Evolutionary conservation across 371 early-diverging fungal species (phyloP).

Genomic region (Apophysomyces sp.): DNA sequence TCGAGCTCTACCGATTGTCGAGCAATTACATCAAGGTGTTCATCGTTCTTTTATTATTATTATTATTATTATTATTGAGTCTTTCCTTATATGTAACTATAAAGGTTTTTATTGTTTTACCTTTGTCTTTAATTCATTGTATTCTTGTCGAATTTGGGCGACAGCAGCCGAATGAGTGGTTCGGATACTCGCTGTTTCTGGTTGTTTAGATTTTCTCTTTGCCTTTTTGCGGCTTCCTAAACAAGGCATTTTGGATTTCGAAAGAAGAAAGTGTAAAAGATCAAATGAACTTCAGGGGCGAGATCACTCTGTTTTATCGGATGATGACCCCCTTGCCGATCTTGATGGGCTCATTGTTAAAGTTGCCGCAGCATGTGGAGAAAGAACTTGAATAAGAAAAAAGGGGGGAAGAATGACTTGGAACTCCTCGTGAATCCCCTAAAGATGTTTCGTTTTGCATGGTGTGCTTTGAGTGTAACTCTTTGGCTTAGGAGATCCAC

Average conservation of each 20-base stretch:
- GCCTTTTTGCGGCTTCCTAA: constrained; percentile 21
- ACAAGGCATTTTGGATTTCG: constrained; percentile 15
- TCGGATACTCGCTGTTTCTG: neutral
- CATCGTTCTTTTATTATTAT: constrained; percentile 27
- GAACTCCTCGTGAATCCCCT: neutral
- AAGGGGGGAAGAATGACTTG: neutral
- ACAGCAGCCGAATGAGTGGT: constrained; percentile 6
- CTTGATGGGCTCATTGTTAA: neutral
- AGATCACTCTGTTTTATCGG: neutral
- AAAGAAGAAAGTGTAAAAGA: constrained; percentile 4
- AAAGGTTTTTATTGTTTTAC: constrained; percentile 12
- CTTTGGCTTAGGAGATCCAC: neutral
- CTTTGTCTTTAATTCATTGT: constrained; percentile 40
- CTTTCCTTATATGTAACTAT: neutral
- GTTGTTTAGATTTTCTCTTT: neutral
- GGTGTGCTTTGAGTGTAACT: too few relatives aligned
- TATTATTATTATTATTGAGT: too few relatives aligned
- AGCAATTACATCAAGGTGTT: constrained; percentile 34
- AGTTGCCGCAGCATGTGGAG: neutral
- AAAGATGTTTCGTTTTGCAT: neutral
- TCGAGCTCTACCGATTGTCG: constrained; percentile 39
- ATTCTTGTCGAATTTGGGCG: constrained; percentile 42
- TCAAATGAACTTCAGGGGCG: neutral
- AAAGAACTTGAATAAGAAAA: neutral
- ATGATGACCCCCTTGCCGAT: neutral